Conservation (phyloP, 179 eudicot species). For the Beta corolliflora region DNA sequence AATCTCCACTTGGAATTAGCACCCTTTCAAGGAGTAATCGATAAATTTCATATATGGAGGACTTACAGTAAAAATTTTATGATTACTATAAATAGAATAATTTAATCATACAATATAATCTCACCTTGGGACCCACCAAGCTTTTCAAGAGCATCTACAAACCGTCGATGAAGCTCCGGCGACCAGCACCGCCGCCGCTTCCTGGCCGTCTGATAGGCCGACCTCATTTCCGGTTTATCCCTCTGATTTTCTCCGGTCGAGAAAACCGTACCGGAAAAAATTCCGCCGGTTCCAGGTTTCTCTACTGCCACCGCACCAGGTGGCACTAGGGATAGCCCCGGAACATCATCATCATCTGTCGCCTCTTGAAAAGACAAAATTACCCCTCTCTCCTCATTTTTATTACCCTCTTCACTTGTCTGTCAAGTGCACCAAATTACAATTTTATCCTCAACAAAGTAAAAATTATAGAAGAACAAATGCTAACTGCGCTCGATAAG, state of each 20-base stretch:
- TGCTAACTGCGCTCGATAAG: too few relatives aligned
- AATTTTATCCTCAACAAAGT: background rate
- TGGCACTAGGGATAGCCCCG: conserved; percentile 20
- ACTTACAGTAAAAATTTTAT: too few relatives aligned
- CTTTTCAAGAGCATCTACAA: conserved; percentile 43
- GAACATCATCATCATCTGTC: background rate
- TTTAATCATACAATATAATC: background rate
- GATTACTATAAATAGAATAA: background rate
- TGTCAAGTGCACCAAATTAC: conserved; percentile 1
- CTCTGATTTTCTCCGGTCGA: background rate
- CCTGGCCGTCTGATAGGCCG: conserved; percentile 23
- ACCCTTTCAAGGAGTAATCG: too few relatives aligned
- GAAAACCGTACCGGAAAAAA: conserved; percentile 3
- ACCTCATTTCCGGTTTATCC: background rate
- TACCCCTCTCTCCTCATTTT: conserved; percentile 25
- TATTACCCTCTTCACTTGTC: conserved; percentile 19
- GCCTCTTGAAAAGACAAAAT: conserved; percentile 19
- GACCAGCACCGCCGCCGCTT: conserved; percentile 61
- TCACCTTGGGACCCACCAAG: conserved; percentile 55
- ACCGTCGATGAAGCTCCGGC: conserved; percentile 49
- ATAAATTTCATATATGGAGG: too few relatives aligned
- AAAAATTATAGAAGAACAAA: too few relatives aligned
- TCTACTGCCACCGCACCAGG: background rate
- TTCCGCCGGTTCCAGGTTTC: background rate
- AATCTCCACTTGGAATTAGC: too few relatives aligned